Evolutionary conservation across 1,284 basidiomycete genomes (phyloP).

Genomic region (Ceraceosorus guamensis): DNA sequence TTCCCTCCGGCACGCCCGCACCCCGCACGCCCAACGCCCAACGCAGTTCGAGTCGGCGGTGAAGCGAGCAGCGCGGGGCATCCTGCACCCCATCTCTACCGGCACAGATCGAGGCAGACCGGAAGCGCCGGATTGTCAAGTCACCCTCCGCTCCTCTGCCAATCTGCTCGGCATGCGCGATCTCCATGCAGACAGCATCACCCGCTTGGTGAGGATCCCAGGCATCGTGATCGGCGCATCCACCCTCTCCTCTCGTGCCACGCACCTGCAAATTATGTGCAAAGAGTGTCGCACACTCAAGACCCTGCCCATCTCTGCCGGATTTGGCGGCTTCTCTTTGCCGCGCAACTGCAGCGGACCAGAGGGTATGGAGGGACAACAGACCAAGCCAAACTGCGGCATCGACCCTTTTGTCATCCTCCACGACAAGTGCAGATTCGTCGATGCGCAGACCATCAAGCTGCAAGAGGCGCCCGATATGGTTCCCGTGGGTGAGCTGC

Average conservation of each 20-base stretch:
- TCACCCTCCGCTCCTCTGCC: constrained; percentile 71
- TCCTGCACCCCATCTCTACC: constrained; percentile 40
- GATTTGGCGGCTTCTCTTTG: constrained; percentile 67
- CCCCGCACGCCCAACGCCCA: neutral
- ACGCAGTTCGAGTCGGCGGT: constrained; percentile 39
- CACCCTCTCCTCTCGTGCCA: constrained; percentile 83
- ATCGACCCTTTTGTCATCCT: constrained; percentile 93
- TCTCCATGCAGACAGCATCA: constrained; percentile 73
- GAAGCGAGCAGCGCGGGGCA: constrained; percentile 39
- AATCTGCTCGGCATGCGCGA: constrained; percentile 92
- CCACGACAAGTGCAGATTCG: constrained; percentile 87
- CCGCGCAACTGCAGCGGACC: constrained; percentile 39
- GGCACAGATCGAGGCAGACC: constrained; percentile 22
- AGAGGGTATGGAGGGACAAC: constrained; percentile 21
- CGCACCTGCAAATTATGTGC: constrained; percentile 84
- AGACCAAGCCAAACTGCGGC: constrained; percentile 57
- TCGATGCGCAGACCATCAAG: constrained; percentile 93
- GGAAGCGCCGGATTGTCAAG: constrained; percentile 67
- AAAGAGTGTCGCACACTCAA: constrained; percentile 80
- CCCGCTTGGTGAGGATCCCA: constrained; percentile 89
- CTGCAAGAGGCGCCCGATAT: constrained; percentile 98
- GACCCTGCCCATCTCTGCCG: constrained; percentile 61
- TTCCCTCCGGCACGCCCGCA: too few species aligned
- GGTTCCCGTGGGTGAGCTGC: constrained; percentile 97
- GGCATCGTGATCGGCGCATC: constrained; percentile 98